Evolutionary conservation across 805 yeast species (phyloP).

Genomic region (Cyberlindnera suaveolens): DNA sequence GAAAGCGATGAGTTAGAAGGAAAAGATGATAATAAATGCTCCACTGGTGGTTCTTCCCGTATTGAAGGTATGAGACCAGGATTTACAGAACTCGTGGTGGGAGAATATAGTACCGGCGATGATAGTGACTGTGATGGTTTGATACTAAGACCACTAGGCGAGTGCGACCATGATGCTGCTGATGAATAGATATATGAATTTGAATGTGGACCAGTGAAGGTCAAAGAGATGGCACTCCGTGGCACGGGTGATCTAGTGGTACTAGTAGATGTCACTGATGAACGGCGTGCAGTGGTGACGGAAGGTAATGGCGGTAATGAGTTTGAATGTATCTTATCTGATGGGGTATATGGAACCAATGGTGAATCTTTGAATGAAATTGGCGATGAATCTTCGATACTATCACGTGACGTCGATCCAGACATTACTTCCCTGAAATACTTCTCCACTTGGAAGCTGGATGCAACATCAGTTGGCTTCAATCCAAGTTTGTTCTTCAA

Average conservation of each 20-base stretch:
- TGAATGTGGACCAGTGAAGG: slow-evolving; percentile 20
- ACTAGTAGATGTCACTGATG: slow-evolving; percentile 17
- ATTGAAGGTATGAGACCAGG: slow-evolving; percentile 12
- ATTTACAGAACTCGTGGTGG: slow-evolving; percentile 8
- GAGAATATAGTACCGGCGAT: slow-evolving; percentile 23
- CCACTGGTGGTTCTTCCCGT: slow-evolving; percentile 11
- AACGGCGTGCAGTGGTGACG: slow-evolving; percentile 25
- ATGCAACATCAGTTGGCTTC: slow-evolving; percentile 56
- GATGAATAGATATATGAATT: slow-evolving; percentile 23
- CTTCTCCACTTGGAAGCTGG: slow-evolving; percentile 44
- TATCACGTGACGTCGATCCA: slow-evolving; percentile 2
- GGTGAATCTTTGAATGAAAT: not conserved
- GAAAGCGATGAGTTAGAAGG: slow-evolving; percentile 21
- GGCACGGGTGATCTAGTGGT: slow-evolving; percentile 20
- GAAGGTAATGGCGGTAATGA: slow-evolving; percentile 29
- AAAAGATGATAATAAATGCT: slow-evolving; percentile 15
- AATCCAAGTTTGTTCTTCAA: slow-evolving; percentile 54
- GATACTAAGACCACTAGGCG: slow-evolving; percentile 9
- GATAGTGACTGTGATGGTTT: slow-evolving; percentile 18
- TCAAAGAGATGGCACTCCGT: slow-evolving; percentile 19
- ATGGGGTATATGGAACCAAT: not conserved
- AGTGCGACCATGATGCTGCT: slow-evolving; percentile 4
- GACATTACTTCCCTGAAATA: slow-evolving; percentile 26
- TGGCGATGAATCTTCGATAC: not conserved
- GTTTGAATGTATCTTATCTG: slow-evolving; percentile 18